Percentiles rank a stretch among this genome's conserved stretches.
Conservation (phyloP, 106 monocot species). For the Dendrobium huoshanense region DNA sequence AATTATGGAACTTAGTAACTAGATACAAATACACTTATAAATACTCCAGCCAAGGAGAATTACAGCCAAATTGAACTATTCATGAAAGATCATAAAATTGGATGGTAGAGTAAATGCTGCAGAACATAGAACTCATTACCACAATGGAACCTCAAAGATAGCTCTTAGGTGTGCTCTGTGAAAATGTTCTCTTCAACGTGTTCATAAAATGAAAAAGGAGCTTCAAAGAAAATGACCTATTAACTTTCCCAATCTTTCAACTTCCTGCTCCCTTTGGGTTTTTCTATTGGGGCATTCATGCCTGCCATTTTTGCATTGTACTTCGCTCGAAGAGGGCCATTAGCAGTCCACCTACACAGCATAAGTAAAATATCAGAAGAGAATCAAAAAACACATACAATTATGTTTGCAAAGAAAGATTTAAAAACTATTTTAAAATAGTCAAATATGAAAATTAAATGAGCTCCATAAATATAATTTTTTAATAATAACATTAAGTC, state of each 20-base stretch:
- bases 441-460: background rate
- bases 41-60: background rate
- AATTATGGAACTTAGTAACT: background rate
- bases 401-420: background rate
- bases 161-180: background rate
- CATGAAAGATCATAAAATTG: background rate
- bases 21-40: background rate
- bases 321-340: conserved; percentile 74
- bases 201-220: background rate
- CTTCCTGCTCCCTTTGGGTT: conserved; percentile 82
- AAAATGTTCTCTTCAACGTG: background rate
- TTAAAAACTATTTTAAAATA: background rate
- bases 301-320: conserved; percentile 70
- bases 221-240: conserved; percentile 5
- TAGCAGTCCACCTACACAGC: conserved; percentile 64
- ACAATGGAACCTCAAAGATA: background rate
- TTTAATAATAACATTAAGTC: background rate
- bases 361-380: conserved; percentile 9
- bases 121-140: background rate
- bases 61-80: background rate
- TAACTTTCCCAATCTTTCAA: conserved; percentile 58
- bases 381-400: background rate
- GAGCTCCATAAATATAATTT: background rate
- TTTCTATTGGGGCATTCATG: conserved; percentile 55
- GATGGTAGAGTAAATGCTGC: background rate